phyloP scores from a whole-genome alignment of 169 alveolate species.

The Cryptosporidium tyzzeri region DNA sequence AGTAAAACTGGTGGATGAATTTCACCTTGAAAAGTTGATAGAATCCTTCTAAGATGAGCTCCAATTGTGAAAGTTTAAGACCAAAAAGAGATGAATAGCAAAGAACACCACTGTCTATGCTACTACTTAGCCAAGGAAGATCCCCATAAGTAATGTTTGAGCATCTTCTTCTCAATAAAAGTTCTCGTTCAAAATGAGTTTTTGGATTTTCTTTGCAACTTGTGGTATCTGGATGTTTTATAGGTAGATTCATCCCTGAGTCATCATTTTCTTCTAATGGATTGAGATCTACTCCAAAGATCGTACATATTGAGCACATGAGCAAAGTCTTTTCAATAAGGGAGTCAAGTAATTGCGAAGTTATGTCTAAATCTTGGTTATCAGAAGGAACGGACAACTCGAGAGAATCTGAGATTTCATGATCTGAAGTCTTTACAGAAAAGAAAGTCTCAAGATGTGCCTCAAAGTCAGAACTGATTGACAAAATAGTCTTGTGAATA shows the following conservation, averaged over 20 bases:
- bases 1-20: slow-evolving; percentile 26
- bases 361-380: not conserved
- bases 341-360: not conserved
- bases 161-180: slow-evolving; percentile 64
- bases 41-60: slow-evolving; percentile 27
- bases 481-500: not conserved
- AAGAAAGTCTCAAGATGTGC: not conserved
- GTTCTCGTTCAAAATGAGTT: slow-evolving; percentile 20
- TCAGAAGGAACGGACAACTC: not conserved
- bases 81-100: slow-evolving; percentile 64
- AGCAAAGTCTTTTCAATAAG: slow-evolving; percentile 30
- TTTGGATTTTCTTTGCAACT: not conserved
- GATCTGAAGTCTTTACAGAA: not conserved
- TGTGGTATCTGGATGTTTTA: not conserved
- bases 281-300: slow-evolving; percentile 60
- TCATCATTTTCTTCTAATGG: slow-evolving; percentile 32
- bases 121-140: slow-evolving; percentile 73
- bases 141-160: slow-evolving; percentile 60
- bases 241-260: not conserved
- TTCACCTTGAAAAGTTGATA: slow-evolving; percentile 11
- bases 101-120: slow-evolving; percentile 70
- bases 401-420: not conserved
- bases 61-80: slow-evolving; percentile 15
- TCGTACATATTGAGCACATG: slow-evolving; percentile 59
- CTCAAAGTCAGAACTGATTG: slow-evolving; percentile 13